Conservation (phyloP, 2,329 filamentous ascomycete genomes). For the Rachicladosporium sp. region DNA sequence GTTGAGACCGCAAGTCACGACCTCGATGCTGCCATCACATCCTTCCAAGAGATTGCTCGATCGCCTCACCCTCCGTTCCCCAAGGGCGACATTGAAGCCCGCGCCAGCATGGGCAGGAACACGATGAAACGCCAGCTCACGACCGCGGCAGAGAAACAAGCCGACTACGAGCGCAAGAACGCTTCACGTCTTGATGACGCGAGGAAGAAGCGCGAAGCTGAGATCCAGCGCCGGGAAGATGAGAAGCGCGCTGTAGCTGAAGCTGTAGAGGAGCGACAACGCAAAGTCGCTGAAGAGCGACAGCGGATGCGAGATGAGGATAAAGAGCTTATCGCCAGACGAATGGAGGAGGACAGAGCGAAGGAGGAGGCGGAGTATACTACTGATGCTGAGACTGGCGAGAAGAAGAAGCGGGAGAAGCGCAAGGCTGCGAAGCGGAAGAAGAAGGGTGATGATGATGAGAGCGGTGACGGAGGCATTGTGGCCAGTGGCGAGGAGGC, state of each 20-base stretch:
- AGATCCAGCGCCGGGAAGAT: constrained; percentile 66
- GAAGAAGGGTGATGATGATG: constrained; percentile 40
- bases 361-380: constrained; percentile 62
- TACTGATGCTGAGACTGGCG: constrained; percentile 69
- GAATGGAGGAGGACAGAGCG: constrained; percentile 56
- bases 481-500: constrained; percentile 16
- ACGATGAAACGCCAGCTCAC: constrained; percentile 89
- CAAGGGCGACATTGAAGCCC: constrained; percentile 78
- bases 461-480: constrained; percentile 24
- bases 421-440: constrained; percentile 28
- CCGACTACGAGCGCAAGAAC: constrained; percentile 87
- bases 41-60: constrained; percentile 47
- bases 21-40: constrained; percentile 72
- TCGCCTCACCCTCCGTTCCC: constrained; percentile 70
- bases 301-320: constrained; percentile 66
- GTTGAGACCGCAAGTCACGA: constrained; percentile 69
- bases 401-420: constrained; percentile 69
- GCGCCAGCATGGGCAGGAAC: constrained; percentile 93
- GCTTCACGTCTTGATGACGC: constrained; percentile 76
- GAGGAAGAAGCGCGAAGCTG: constrained; percentile 65
- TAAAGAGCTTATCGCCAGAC: constrained; percentile 56
- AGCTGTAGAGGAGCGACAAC: constrained; percentile 59
- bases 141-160: constrained; percentile 69
- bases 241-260: constrained; percentile 56
- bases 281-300: constrained; percentile 76